Evolutionary conservation across 2,329 filamentous ascomycete genomes (phyloP), one percentile per base, ranked within the genome.

Genomic region (Cladophialophora yegresii): DNA sequence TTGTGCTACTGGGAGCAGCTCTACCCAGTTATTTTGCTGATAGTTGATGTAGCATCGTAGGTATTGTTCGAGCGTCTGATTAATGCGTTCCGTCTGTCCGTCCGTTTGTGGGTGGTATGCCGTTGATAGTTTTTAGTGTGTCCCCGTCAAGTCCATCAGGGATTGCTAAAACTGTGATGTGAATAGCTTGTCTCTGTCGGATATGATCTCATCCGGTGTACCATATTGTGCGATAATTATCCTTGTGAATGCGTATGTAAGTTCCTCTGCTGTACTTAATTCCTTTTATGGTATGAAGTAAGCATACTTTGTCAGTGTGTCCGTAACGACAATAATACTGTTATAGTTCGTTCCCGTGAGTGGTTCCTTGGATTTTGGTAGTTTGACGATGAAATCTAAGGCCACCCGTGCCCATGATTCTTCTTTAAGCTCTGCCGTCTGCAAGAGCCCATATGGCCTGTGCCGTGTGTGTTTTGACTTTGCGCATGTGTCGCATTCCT

Each of bases 51-150:
- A 26, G 8, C n/a, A 53, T 53, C 22, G 2, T 57, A 57, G 4
- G 13, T 57, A 57, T 45, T 57, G 9, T 30, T 57, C 12, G 1
- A 56, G 2, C 2, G 22, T 56, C 26, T 56, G 28, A n/a, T 56
- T 56, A 0, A 3, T 45, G 10, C 54, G 22, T 28, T 57, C 20
- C n/a, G 4, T 57, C 2, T n/a, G n/a, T n/a, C n/a, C n/a, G n/a
- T n/a, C n/a, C n/a, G n/a, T n/a, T n/a, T n/a, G n/a, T n/a, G n/a
- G 47, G 43, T 69, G 57, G 40, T 58, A 68, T 16, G 23, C 22
- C 49, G 26, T 58, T 23, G 16, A 63, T 49, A 67, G 32, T 50
- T 66, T 66, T 50, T 63, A 54, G 12, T 62, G 43, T 30, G 23
- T 65, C 20, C 12, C 33, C 45, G 54, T 23, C 1, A 53, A 8